These are phyloP conservation scores for Saccharomycopsis capsularis DNA, from an alignment of 805 yeast genomes.

Conservation along the genomic window DNA sequence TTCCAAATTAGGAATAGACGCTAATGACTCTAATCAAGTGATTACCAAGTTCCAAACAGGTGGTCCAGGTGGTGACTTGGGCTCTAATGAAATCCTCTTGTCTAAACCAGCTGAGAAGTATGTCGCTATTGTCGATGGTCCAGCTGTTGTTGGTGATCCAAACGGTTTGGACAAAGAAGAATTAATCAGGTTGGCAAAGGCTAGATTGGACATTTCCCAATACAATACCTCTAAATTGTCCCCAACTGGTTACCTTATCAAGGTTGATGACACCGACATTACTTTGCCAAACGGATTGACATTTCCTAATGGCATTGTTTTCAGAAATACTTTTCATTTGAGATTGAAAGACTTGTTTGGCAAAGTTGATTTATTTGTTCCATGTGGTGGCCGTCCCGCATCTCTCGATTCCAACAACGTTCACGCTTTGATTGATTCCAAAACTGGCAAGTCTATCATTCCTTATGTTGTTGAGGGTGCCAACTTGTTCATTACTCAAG, in stretches of 20 bases:
- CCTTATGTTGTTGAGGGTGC: slow-evolving; percentile 98
- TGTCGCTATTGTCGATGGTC: slow-evolving; percentile 88
- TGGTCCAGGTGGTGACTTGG: slow-evolving; percentile 98
- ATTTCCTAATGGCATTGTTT: slow-evolving; percentile 77
- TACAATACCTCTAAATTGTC: slow-evolving; percentile 65
- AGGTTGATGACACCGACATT: slow-evolving; percentile 79
- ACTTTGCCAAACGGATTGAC: slow-evolving; percentile 66
- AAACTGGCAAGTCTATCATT: slow-evolving; percentile 68
- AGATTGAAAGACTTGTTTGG: slow-evolving; percentile 57
- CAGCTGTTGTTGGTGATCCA: slow-evolving; percentile 92
- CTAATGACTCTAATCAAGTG: slow-evolving; percentile 43
- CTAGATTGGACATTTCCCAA: slow-evolving; percentile 64
- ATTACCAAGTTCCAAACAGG: slow-evolving; percentile 91
- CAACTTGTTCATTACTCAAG: slow-evolving; percentile 88
- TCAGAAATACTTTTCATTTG: slow-evolving; percentile 87
- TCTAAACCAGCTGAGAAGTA: slow-evolving; percentile 72
- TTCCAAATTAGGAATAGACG: slow-evolving; percentile 59
- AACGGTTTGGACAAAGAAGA: slow-evolving; percentile 79
- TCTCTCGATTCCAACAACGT: slow-evolving; percentile 88
- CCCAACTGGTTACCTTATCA: slow-evolving; percentile 68
- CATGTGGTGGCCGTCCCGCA: slow-evolving; percentile 98
- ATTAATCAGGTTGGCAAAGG: slow-evolving; percentile 67
- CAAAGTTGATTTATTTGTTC: slow-evolving; percentile 79
- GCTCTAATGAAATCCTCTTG: slow-evolving; percentile 87
- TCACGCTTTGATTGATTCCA: slow-evolving; percentile 56